Percentiles rank a stretch among this genome's conserved stretches.
Evolutionary conservation across 2,329 filamentous ascomycete genomes (phyloP).

Genomic region (Stenocarpella maydis): DNA sequence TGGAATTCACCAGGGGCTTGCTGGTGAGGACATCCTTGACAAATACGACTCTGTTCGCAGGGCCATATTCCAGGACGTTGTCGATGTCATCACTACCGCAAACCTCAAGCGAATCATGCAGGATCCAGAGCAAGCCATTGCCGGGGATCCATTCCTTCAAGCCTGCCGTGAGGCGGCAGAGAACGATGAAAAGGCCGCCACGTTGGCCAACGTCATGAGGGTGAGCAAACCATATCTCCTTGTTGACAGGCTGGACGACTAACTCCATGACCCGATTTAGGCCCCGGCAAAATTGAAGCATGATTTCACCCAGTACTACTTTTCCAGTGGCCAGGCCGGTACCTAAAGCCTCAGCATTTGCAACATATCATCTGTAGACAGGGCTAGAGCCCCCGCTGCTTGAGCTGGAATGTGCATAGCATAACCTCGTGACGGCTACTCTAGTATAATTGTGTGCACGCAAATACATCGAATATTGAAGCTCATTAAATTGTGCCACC

Average conservation of each 20-base stretch:
- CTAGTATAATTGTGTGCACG: too few species aligned
- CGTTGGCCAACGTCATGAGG: background rate
- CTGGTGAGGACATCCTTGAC: constrained; percentile 10
- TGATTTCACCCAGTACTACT: constrained; percentile 2
- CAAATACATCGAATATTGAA: too few species aligned
- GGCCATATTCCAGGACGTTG: constrained; percentile 12
- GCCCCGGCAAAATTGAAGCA: constrained; percentile 13
- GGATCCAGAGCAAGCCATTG: background rate
- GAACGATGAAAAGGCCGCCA: background rate
- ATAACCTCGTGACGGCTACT: too few species aligned
- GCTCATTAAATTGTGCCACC: too few species aligned
- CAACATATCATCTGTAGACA: background rate
- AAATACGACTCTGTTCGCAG: constrained; percentile 21
- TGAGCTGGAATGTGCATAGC: background rate
- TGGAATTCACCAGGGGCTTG: background rate
- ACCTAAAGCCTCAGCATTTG: background rate
- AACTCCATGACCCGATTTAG: background rate
- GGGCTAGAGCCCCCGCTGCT: background rate
- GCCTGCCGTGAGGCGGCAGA: constrained; percentile 8
- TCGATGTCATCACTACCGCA: constrained; percentile 3
- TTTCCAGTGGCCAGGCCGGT: background rate
- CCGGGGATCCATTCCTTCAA: background rate
- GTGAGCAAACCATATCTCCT: background rate
- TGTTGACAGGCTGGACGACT: background rate
- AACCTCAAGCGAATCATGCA: constrained; percentile 24